Percentiles rank a stretch among this genome's conserved stretches.
Evolutionary conservation across 805 yeast genomes (phyloP).

Genomic region (Yamadazyma nakazawae): DNA sequence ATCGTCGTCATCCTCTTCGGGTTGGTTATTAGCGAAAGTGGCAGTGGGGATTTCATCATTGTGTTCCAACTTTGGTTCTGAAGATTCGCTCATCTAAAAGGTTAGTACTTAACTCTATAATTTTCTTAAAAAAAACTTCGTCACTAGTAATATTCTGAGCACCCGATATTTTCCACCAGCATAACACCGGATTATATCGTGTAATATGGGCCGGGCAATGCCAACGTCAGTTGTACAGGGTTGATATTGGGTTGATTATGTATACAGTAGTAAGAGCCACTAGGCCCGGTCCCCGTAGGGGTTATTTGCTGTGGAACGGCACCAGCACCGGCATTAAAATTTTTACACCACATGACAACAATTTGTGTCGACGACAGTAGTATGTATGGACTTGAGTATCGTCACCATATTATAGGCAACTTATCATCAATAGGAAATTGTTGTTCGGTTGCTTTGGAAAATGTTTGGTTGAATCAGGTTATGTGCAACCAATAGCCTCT

Average conservation of each 20-base stretch:
- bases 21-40: slow-evolving; percentile 23
- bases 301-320: too few species aligned
- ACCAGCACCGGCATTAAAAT: too few species aligned
- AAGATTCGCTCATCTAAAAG: slow-evolving; percentile 32
- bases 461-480: slow-evolving; percentile 8
- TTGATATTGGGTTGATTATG: too few species aligned
- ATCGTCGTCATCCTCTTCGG: slow-evolving; percentile 51
- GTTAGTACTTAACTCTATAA: slow-evolving; percentile 1
- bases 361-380: neutral
- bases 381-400: neutral
- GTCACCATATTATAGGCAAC: neutral
- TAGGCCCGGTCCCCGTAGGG: too few species aligned
- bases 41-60: slow-evolving; percentile 17
- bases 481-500: slow-evolving; percentile 20
- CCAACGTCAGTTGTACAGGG: too few species aligned
- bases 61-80: slow-evolving; percentile 38
- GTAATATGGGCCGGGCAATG: too few species aligned
- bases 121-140: too few species aligned
- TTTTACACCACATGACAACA: neutral
- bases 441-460: neutral
- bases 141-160: too few species aligned
- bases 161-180: too few species aligned
- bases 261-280: too few species aligned
- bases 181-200: too few species aligned
- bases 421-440: neutral